Evolutionary conservation across 768 basidiomycete genomes (phyloP), one percentile per base, ranked within the genome.

Genomic region (Lactarius hatsudake): DNA sequence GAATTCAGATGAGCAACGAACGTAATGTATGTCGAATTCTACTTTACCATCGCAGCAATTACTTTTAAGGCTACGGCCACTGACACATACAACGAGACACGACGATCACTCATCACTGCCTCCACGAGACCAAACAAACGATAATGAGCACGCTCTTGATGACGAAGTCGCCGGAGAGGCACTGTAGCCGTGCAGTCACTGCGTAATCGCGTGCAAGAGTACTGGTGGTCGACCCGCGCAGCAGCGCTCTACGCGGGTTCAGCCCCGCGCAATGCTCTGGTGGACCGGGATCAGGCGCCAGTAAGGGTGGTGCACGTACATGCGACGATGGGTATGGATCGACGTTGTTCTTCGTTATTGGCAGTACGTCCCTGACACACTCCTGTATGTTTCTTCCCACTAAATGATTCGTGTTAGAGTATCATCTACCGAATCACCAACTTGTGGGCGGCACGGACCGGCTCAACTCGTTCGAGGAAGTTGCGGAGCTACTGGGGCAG

Each of bases 401-500:
- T 36, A 13, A 3, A 12, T 3, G 26, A 28, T 28, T 28, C 26
- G 26, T 28, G 26, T 28, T 28, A 28, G 26, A 28, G 26, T 28
- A 28, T 28, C 26, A 28, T 28, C 26, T 2, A 28, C 26, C 26
- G 26, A 28, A 28, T 28, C 26, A 28, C 26, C 26, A 28, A 28
- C 26, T 28, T 2, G 26, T 28, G 26, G 26, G 26, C 26, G 26
- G 26, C 26, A 81, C 84, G 2, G 86, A 87, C 70, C 85, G 84
- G 26, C 78, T 91, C 51, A 89, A 91, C 70, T 90, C 90, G 4
- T 91, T 93, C 69, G 91, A 93, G 73, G 91, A 93, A 66, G 86
- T 96, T 20, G 90, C 90, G 0, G 94, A 94, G 71, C 78, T 96
- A 40, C 78, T 95, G 5, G 93, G 92, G 10, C 88, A 91, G 76